Conservation (phyloP, 257 asterid species). For the Nicotiana knightiana region DNA sequence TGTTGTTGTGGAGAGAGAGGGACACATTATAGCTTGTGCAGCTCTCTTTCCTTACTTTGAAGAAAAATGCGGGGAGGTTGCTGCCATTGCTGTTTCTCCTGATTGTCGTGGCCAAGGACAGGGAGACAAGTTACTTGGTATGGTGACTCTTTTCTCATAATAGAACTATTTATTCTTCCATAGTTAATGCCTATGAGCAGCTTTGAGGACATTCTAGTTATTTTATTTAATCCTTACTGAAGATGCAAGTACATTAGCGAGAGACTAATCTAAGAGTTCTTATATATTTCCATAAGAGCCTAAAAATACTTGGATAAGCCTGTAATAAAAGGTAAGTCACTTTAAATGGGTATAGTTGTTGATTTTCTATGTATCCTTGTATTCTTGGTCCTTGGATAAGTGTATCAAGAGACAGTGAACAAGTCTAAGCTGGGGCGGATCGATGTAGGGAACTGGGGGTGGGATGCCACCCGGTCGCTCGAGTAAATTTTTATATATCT, state of each 20-base stretch:
- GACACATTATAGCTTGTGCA: conserved; percentile 87
- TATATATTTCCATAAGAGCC: not conserved
- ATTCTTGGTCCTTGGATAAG: not conserved
- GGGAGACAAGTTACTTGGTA: conserved; percentile 98
- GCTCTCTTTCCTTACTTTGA: conserved; percentile 75
- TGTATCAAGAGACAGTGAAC: not conserved
- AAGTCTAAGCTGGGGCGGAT: not conserved
- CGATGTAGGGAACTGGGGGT: too few species aligned
- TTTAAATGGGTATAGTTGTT: not conserved
- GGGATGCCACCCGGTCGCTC: too few species aligned
- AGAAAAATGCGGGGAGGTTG: conserved; percentile 92
- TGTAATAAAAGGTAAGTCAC: not conserved
- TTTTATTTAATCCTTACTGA: not conserved
- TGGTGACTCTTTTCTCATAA: conserved; percentile 3
- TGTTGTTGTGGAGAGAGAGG: conserved; percentile 89
- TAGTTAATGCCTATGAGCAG: not conserved
- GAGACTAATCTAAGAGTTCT: not conserved
- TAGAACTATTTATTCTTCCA: not conserved
- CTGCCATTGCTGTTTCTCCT: conserved; percentile 96
- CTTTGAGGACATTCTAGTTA: not conserved
- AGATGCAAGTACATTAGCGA: not conserved
- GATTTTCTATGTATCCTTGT: not conserved
- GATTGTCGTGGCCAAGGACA: conserved; percentile 98
- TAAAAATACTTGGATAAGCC: not conserved
- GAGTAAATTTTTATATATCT: too few species aligned